Conservation (phyloP, 208 protist genomes). For the Trypanosoma cruzi region DNA sequence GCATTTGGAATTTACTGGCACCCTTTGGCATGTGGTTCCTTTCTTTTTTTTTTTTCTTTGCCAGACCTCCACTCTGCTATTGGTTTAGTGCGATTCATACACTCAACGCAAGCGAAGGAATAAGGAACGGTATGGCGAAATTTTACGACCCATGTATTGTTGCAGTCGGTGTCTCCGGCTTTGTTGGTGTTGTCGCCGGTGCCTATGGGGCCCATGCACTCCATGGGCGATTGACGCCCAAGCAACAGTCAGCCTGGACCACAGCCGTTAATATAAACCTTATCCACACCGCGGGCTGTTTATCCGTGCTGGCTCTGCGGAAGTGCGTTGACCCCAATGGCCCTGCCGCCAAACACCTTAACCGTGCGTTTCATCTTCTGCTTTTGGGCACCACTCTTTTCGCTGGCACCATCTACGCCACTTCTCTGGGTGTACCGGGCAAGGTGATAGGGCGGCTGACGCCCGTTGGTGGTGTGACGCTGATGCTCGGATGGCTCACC, state of each 20-base stretch:
- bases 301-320: slow-evolving; percentile 34
- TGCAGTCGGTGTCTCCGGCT: slow-evolving; percentile 14
- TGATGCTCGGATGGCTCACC: slow-evolving; percentile 68
- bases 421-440: slow-evolving; percentile 42
- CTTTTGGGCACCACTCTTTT: slow-evolving; percentile 55
- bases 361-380: slow-evolving; percentile 55
- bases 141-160: slow-evolving; percentile 17
- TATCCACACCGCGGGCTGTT: slow-evolving; percentile 64
- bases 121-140: background rate
- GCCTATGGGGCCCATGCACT: slow-evolving; percentile 25
- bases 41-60: too few relatives aligned
- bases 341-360: slow-evolving; percentile 32
- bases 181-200: slow-evolving; percentile 26
- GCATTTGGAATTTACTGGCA: too few relatives aligned
- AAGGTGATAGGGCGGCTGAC: slow-evolving; percentile 63
- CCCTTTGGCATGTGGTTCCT: too few relatives aligned
- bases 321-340: slow-evolving; percentile 21
- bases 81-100: too few relatives aligned
- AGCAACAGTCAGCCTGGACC: slow-evolving; percentile 10
- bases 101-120: too few relatives aligned
- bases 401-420: slow-evolving; percentile 67
- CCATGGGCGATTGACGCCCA: background rate
- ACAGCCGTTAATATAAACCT: slow-evolving; percentile 54
- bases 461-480: slow-evolving; percentile 62
- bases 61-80: too few relatives aligned